Percentiles rank a stretch among this genome's conserved stretches.
These are phyloP conservation scores for Pseudogymnoascus sp. DNA, from an alignment of 2,329 filamentous ascomycete species.

Conservation along the genomic window DNA sequence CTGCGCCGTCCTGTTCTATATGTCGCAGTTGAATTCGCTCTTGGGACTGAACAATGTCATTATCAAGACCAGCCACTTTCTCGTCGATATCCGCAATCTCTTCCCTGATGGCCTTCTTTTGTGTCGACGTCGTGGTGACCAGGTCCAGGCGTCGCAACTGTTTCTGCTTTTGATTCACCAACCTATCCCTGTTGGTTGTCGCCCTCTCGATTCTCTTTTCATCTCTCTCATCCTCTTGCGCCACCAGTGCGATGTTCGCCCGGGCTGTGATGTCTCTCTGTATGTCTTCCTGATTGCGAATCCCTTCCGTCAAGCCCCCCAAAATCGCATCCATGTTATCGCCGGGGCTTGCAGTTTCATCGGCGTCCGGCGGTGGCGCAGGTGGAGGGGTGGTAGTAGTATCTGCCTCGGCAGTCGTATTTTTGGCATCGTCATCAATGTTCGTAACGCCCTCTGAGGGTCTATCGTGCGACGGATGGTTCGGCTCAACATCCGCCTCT, in stretches of 20 bases:
- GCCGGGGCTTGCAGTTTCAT: neutral
- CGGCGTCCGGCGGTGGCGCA: neutral
- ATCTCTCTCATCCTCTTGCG: conserved; percentile 55
- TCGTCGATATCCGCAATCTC: conserved; percentile 58
- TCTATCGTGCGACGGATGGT: neutral
- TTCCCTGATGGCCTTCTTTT: conserved; percentile 41
- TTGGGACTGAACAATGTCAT: conserved; percentile 73
- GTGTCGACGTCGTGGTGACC: neutral
- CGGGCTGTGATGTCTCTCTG: conserved; percentile 73
- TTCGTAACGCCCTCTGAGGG: conserved; percentile 8
- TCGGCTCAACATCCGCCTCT: conserved; percentile 6
- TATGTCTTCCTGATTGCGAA: conserved; percentile 81
- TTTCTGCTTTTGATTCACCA: conserved; percentile 56
- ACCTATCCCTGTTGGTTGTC: conserved; percentile 44
- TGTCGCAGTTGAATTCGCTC: conserved; percentile 70
- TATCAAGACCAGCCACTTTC: conserved; percentile 39
- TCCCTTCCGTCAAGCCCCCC: conserved; percentile 54
- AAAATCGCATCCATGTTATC: conserved; percentile 33
- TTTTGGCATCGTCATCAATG: conserved; percentile 12
- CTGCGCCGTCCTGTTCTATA: conserved; percentile 38
- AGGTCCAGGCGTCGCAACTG: conserved; percentile 46
- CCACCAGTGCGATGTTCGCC: conserved; percentile 49
- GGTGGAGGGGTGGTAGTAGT: neutral
- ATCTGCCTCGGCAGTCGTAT: conserved; percentile 21
- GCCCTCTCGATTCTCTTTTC: conserved; percentile 53